A percentile compares a stretch with the other conserved stretches of the same genome.
phyloP scores from a whole-genome alignment of 208 protist genomes.

The Leishmania arabica region DNA sequence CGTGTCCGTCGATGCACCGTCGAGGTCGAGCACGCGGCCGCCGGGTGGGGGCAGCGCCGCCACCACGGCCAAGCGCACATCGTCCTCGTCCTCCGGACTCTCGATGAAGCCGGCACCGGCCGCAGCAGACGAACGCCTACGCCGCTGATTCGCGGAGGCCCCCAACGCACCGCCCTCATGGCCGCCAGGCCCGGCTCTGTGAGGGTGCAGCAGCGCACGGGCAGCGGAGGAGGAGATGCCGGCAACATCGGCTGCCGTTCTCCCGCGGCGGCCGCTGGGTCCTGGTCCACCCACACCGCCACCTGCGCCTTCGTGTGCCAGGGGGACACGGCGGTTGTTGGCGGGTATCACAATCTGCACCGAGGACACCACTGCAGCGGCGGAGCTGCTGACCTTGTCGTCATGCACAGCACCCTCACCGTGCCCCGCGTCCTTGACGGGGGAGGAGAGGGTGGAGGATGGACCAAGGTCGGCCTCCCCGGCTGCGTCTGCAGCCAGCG shows the following conservation, averaged over 20 bases:
- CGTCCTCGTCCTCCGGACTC: conserved; percentile 11
- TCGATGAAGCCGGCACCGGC: conserved; percentile 30
- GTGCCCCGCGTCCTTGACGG: neutral
- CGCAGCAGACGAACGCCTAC: conserved; percentile 9
- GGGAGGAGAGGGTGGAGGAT: neutral
- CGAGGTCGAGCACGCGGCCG: conserved; percentile 29
- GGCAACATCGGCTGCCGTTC: conserved; percentile 11
- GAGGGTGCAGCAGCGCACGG: conserved; percentile 18
- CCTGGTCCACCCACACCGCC: neutral
- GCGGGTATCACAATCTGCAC: conserved; percentile 38
- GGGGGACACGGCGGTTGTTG: conserved; percentile 42
- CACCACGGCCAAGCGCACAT: conserved; percentile 16
- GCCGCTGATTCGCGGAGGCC: neutral
- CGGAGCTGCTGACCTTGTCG: neutral
- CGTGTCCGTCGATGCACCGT: conserved; percentile 5
- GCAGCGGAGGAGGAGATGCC: conserved; percentile 27
- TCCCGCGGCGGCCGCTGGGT: neutral
- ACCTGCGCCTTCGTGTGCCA: conserved; percentile 9
- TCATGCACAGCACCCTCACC: neutral
- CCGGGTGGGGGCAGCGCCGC: conserved; percentile 20
- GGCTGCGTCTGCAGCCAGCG: conserved; percentile 57
- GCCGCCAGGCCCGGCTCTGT: neutral
- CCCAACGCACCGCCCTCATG: neutral
- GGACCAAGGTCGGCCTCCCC: neutral
- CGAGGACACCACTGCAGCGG: conserved; percentile 15